Evolutionary conservation across 345 rosid species (phyloP).

Genomic region (Eucalyptus sideroxylon): DNA sequence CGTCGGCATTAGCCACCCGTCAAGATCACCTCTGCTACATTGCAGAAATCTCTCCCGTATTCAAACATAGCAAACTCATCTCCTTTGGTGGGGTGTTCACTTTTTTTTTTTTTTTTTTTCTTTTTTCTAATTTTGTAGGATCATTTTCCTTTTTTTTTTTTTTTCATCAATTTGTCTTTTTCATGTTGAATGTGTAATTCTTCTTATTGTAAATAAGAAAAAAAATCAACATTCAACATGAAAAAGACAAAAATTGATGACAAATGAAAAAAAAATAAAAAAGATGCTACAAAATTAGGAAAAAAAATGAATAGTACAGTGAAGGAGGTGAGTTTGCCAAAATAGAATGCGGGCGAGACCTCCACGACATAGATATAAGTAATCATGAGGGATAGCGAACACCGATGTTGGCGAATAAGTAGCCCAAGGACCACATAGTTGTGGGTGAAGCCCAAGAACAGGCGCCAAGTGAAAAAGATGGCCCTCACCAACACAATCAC

Average conservation of each 20-base stretch:
- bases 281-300: neutral
- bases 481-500: constrained; percentile 68
- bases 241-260: neutral
- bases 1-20: neutral
- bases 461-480: constrained; percentile 80
- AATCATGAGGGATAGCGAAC: neutral
- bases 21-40: neutral
- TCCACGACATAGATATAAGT: too few species aligned
- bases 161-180: neutral
- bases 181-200: too few species aligned
- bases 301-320: neutral
- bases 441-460: constrained; percentile 70
- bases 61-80: neutral
- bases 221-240: neutral
- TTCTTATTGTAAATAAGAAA: too few species aligned
- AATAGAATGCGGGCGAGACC: neutral
- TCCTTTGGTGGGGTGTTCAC: neutral
- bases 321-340: neutral
- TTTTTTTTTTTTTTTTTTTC: too few species aligned
- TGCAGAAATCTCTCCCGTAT: accelerated
- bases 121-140: neutral
- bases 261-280: too few species aligned
- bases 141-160: neutral
- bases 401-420: neutral
- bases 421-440: constrained; percentile 16